phyloP scores from a whole-genome alignment of 345 rosid genomes.

The Salix udensis region DNA sequence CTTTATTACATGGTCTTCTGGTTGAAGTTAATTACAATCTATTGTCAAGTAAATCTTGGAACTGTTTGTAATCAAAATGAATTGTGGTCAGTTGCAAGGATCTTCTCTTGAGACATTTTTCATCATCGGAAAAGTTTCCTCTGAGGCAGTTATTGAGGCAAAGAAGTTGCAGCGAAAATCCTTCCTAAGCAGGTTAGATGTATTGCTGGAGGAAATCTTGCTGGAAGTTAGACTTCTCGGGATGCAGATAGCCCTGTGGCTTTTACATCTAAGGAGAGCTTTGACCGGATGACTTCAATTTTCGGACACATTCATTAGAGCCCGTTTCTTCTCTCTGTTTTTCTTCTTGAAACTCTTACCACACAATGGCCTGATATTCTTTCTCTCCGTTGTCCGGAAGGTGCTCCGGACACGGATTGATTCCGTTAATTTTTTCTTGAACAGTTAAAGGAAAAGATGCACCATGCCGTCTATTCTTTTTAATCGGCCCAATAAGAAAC shows the following conservation, averaged over 20 bases:
- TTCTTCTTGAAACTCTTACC: not conserved
- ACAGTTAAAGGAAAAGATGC: not conserved
- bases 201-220: constrained; percentile 61
- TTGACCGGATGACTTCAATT: constrained; percentile 30
- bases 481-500: not conserved
- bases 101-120: constrained; percentile 71
- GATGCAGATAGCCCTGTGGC: constrained; percentile 64
- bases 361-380: constrained; percentile 13
- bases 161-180: constrained; percentile 58
- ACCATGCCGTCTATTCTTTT: not conserved
- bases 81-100: constrained; percentile 52
- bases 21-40: not conserved
- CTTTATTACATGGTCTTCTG: constrained; percentile 2
- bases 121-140: constrained; percentile 75
- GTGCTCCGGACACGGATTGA: constrained; percentile 14
- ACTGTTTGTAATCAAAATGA: not conserved
- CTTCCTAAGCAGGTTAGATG: constrained; percentile 36
- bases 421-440: constrained; percentile 4
- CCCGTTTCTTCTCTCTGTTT: not conserved
- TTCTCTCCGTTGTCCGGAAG: constrained; percentile 17
- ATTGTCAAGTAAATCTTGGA: not conserved
- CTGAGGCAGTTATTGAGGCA: constrained; percentile 80
- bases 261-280: constrained; percentile 57
- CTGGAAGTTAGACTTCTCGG: constrained; percentile 62
- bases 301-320: not conserved